Percentiles rank a stretch among this genome's conserved stretches.
These are phyloP conservation scores for Ilyonectria mors-panacis DNA, from an alignment of 2,329 filamentous ascomycete species.

Conservation along the genomic window DNA sequence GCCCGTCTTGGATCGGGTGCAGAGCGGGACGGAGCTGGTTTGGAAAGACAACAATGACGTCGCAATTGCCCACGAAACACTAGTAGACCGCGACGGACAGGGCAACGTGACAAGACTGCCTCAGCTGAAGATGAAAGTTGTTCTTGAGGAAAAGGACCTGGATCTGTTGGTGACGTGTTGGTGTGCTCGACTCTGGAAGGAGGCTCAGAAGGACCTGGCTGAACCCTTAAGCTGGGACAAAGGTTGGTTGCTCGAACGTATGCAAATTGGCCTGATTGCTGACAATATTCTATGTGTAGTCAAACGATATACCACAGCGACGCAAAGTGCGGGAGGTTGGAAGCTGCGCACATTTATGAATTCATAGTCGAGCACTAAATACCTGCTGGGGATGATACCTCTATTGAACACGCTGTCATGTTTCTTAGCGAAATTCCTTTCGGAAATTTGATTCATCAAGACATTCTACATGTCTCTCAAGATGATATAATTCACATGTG, in stretches of 20 bases:
- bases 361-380: neutral
- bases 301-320: neutral
- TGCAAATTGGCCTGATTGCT: neutral
- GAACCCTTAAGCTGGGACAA: slow-evolving; percentile 44
- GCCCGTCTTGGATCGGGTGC: slow-evolving; percentile 35
- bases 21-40: slow-evolving; percentile 26
- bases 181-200: slow-evolving; percentile 48
- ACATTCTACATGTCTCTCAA: neutral
- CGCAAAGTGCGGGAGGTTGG: neutral
- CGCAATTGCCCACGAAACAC: slow-evolving; percentile 43
- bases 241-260: slow-evolving; percentile 25
- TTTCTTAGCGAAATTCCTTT: neutral
- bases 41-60: slow-evolving; percentile 44
- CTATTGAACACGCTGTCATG: neutral
- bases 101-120: slow-evolving; percentile 35
- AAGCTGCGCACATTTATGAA: neutral
- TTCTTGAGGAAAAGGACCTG: slow-evolving; percentile 42
- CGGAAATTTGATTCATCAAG: neutral
- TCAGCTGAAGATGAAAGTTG: slow-evolving; percentile 39
- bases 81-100: slow-evolving; percentile 37
- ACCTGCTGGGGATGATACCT: neutral
- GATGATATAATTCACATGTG: neutral
- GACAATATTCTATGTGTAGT: neutral
- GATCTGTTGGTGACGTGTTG: slow-evolving; percentile 49
- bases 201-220: slow-evolving; percentile 39